phyloP scores from a whole-genome alignment of 2,329 filamentous ascomycete species.

The Aaosphaeria arxii region DNA sequence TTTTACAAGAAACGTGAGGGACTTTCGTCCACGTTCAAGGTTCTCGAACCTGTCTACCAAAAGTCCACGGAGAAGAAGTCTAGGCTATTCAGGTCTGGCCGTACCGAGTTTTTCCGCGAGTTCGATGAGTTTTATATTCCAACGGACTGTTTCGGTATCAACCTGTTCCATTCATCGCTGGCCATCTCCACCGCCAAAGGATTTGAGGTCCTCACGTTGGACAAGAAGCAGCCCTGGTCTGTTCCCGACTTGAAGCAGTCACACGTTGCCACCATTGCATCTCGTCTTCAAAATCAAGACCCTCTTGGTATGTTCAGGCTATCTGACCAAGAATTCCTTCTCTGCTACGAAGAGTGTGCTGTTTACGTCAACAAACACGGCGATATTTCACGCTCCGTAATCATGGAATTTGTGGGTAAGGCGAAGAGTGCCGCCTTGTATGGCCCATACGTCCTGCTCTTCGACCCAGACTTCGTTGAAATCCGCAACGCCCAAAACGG shows the following conservation, averaged over 20 bases:
- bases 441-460: conserved; percentile 85
- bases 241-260: conserved; percentile 82
- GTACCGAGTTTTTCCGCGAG: conserved; percentile 93
- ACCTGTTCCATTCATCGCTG: conserved; percentile 92
- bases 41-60: conserved; percentile 92
- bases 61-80: conserved; percentile 83
- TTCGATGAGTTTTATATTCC: conserved; percentile 99
- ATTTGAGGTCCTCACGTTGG: conserved; percentile 91
- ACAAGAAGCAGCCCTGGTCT: conserved; percentile 94
- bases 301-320: conserved; percentile 96
- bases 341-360: conserved; percentile 92
- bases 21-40: conserved; percentile 91
- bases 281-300: conserved; percentile 75
- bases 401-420: conserved; percentile 98
- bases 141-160: conserved; percentile 89
- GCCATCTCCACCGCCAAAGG: conserved; percentile 88
- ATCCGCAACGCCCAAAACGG: conserved; percentile 96
- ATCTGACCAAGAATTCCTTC: conserved; percentile 74
- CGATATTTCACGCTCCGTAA: conserved; percentile 87
- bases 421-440: conserved; percentile 85
- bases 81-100: conserved; percentile 66
- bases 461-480: conserved; percentile 96
- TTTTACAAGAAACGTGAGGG: conserved; percentile 97
- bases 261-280: conserved; percentile 80
- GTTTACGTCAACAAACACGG: conserved; percentile 99